phyloP scores from a whole-genome alignment of 2,329 filamentous ascomycete species.

The Colletotrichum tropicale region DNA sequence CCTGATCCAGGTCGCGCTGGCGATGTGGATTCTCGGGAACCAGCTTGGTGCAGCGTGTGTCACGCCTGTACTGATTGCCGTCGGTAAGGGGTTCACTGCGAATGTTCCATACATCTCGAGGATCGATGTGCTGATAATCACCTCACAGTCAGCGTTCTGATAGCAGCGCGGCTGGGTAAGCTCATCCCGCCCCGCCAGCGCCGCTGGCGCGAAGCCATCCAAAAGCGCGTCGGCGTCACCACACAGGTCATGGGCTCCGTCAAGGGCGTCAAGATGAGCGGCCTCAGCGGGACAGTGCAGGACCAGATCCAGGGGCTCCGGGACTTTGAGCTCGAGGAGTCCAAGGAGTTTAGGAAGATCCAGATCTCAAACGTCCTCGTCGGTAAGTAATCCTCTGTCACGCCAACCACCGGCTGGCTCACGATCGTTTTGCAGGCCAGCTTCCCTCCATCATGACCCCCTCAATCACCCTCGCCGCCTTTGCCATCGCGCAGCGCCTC shows the following conservation, averaged over 20 bases:
- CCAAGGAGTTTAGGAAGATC: conserved; percentile 2
- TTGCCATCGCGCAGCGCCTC: neutral
- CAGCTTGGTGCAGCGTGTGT: conserved; percentile 43
- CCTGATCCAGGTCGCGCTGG: conserved; percentile 25
- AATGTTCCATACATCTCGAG: neutral
- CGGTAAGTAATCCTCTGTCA: neutral
- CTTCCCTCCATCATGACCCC: neutral
- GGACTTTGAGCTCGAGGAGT: conserved; percentile 22
- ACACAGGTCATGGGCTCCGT: conserved; percentile 51
- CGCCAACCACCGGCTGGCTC: rapidly evolving
- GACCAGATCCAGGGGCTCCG: conserved; percentile 23
- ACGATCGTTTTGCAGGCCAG: neutral
- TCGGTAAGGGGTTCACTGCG: conserved; percentile 19
- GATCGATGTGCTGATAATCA: neutral
- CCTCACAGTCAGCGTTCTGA: neutral
- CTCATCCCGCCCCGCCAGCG: neutral
- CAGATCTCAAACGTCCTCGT: neutral
- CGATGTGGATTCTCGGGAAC: conserved; percentile 27
- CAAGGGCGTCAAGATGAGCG: conserved; percentile 56
- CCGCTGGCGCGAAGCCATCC: conserved; percentile 53
- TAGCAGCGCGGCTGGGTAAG: neutral
- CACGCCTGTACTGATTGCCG: conserved; percentile 43
- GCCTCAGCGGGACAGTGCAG: conserved; percentile 43
- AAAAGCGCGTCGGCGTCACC: conserved; percentile 53
- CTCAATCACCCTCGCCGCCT: conserved; percentile 8